A percentile compares a stretch with the other conserved stretches of the same genome.
Conservation (phyloP, 371 early-diverging fungal genomes). For the Mortierella sp. region DNA sequence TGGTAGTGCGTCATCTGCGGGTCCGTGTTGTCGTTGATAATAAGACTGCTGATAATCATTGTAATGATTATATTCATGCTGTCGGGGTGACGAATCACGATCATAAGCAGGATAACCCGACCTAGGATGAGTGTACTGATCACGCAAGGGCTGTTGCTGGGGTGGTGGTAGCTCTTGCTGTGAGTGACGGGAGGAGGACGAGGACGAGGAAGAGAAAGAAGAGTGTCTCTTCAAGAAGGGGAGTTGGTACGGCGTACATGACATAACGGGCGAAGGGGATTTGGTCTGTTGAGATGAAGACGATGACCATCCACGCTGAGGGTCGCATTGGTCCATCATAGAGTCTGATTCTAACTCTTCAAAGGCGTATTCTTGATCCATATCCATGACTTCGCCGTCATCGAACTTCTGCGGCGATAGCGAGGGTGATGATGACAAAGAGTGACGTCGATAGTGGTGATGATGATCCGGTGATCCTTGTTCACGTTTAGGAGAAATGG, state of each 20-base stretch:
- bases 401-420: not conserved
- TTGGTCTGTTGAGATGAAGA: conserved; percentile 35
- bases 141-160: conserved; percentile 6
- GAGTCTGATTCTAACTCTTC: conserved; percentile 32
- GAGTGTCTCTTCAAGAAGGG: not conserved
- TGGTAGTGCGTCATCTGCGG: not conserved
- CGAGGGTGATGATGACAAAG: not conserved
- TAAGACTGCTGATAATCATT: not conserved
- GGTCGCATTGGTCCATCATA: conserved; percentile 52
- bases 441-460: conserved; percentile 6
- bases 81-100: not conserved
- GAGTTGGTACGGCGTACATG: conserved; percentile 1
- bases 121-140: not conserved
- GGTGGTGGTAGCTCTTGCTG: not conserved
- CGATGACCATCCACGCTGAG: conserved; percentile 37
- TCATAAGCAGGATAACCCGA: not conserved
- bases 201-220: conserved; percentile 2
- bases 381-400: conserved; percentile 7
- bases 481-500: conserved; percentile 22
- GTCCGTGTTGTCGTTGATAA: not conserved
- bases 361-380: conserved; percentile 19
- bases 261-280: conserved; percentile 49
- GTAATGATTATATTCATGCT: not conserved
- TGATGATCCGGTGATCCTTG: not conserved
- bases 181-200: not conserved